Conservation (phyloP, 495 filamentous ascomycete species). For the Neurospora sp. region DNA sequence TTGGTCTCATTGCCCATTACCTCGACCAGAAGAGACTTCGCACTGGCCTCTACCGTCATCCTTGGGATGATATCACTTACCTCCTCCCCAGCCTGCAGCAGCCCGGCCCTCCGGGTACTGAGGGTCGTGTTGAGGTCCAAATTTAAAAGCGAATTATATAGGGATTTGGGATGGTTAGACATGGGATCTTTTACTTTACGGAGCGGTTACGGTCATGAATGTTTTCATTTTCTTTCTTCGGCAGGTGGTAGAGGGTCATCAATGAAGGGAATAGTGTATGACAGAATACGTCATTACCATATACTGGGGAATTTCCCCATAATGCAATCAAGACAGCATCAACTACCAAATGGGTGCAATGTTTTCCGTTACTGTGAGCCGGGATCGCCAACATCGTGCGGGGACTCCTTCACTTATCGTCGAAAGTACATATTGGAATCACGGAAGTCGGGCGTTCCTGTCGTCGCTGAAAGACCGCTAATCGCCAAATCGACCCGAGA, state of each 20-base stretch:
- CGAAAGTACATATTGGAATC: background rate
- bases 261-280: background rate
- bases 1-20: slow-evolving; percentile 98
- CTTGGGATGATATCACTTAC: slow-evolving; percentile 98
- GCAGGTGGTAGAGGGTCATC: background rate
- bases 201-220: background rate
- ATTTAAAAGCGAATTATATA: slow-evolving; percentile 12
- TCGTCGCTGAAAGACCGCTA: background rate
- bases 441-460: background rate
- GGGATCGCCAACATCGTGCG: background rate
- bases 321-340: background rate
- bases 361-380: background rate
- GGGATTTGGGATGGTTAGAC: background rate
- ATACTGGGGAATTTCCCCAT: background rate
- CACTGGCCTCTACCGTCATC: slow-evolving; percentile 96
- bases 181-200: background rate
- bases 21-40: slow-evolving; percentile 98
- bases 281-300: background rate
- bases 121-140: slow-evolving; percentile 83
- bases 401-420: background rate
- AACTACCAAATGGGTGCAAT: background rate
- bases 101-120: slow-evolving; percentile 59
- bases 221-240: background rate
- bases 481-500: background rate
- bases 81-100: slow-evolving; percentile 74